Evolutionary conservation across 1,284 basidiomycete genomes (phyloP), one percentile per base, ranked within the genome.

Genomic region (Austroboletus niveus): DNA sequence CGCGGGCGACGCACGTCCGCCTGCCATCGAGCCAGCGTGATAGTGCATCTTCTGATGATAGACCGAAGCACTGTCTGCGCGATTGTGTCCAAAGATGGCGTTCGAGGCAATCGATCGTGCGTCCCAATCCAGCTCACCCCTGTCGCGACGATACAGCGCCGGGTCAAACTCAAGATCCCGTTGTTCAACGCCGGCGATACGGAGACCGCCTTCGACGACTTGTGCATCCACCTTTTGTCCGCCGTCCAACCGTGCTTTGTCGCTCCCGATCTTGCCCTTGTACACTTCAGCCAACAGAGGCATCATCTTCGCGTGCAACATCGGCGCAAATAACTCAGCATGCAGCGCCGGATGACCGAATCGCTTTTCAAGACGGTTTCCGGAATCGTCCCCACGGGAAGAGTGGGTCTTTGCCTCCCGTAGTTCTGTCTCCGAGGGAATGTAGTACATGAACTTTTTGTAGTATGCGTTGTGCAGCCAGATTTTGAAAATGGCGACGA

Each of bases 281-380:
- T 90, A 92, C 30, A 92, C 85, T 56, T 92, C 80, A 36, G 74
- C 69, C 17, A 94, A 74, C 24, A 93, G 72, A 8, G 80, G 82
- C 77, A 91, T 87, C 82, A 91, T 87, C 66, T 85, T 86, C 56
- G 88, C 86, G 63, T 94, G 92, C 38, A 94, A 71, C 89, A 92
- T 91, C 0, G 90, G 92, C 12, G 90, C 92, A 71, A 90, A 93
- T 30, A 94, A 74, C 42, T 92, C 89, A 15, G 80, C 69, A 59
- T 91, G 81, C 40, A 94, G 74, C 7, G 90, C 84, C 1, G 92
- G 91, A 66, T 94, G 92, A 4, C 90, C 92, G 68, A 94, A 94
- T 20, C 92, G 85, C 65, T 84, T 89, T 71, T 84, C 83, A 12
- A 94, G 77, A 34, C 88, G 80, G 63, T 88, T 80, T 51, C 84